phyloP scores from a whole-genome alignment of 164 flowering plant genomes.

The Cinnamomum chago region DNA sequence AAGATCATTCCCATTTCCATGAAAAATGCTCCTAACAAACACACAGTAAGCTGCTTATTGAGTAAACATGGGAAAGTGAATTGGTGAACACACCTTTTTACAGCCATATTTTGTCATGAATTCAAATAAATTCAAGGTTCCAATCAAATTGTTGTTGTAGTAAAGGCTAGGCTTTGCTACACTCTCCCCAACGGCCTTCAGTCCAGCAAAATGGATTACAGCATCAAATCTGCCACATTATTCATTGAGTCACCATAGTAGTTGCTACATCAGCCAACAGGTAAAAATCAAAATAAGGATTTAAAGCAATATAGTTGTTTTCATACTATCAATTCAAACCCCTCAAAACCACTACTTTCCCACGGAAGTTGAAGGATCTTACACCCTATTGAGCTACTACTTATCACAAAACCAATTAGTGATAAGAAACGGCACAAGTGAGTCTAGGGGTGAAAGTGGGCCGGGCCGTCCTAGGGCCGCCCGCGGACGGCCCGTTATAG shows the following conservation, averaged over 20 bases:
- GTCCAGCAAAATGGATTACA: conserved; percentile 95
- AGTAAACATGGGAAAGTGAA: background rate
- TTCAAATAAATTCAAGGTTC: conserved; percentile 72
- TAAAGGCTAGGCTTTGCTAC: conserved; percentile 70
- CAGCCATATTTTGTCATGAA: conserved; percentile 79
- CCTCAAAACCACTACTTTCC: too few relatives aligned
- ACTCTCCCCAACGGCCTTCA: conserved; percentile 97
- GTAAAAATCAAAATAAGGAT: too few relatives aligned
- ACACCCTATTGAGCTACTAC: too few relatives aligned
- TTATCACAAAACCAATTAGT: too few relatives aligned
- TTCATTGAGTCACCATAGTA: background rate
- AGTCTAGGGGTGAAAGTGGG: too few relatives aligned
- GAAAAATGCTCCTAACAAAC: background rate
- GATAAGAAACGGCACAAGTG: too few relatives aligned
- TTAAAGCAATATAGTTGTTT: too few relatives aligned
- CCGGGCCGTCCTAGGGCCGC: too few relatives aligned
- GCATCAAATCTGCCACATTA: conserved; percentile 69
- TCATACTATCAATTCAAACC: too few relatives aligned
- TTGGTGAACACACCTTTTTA: conserved; percentile 59
- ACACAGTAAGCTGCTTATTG: background rate
- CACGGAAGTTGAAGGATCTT: too few relatives aligned
- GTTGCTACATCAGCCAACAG: background rate
- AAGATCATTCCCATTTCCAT: too few relatives aligned
- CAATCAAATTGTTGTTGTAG: conserved; percentile 76
- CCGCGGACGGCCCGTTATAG: too few relatives aligned